Evolutionary conservation across 306 rosid genomes (phyloP), one percentile per base, ranked within the genome.

Genomic region (Malus orientalis): DNA sequence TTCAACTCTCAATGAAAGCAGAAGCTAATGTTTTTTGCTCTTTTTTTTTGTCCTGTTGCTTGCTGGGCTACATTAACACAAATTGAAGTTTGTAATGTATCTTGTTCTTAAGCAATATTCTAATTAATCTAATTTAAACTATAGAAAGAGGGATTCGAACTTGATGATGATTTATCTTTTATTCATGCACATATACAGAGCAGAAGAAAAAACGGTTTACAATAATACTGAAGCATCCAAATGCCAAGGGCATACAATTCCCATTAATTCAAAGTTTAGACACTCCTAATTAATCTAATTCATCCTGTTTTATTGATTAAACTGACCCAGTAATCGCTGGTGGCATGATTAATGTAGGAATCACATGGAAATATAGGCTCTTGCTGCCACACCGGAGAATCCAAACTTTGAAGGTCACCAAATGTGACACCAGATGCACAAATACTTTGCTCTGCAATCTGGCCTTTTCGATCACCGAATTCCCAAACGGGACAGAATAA

Each of bases 1-100:
- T 91, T 88, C 87, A 32, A 91, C 88, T 91, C 89, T 88, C 90
- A 85, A 79, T 84, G 86, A 91, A 84, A 91, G 91, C 89, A 83
- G 0, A 4, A 14, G 15, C 0, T 15, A 4, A 49, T 1, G 4
- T 0, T 25, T 29, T 5, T 29, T 9, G 49, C 2, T 7, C 1
- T 12, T 4, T 6, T 30, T 76, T 20, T 54, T 20, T 20, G 2
- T n/a, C 51, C 11, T 1, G 4, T 11, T 57, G 11, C 61, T n/a
- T 19, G 61, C 27, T 57, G 27, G 61, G 61, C 29, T n/a, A 22
- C 20, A 4, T 49, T 49, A 49, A 49, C 18, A 18, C 55, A 49
- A 49, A 49, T 8, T 49, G 20, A 49, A 49, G 55, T 49, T 49
- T 49, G 55, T 49, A 14, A 49, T 49, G 19, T 49, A 18, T 49